Base-by-base conservation (phyloP, 345 rosid genomes). In the Pistacia vera region DNA sequence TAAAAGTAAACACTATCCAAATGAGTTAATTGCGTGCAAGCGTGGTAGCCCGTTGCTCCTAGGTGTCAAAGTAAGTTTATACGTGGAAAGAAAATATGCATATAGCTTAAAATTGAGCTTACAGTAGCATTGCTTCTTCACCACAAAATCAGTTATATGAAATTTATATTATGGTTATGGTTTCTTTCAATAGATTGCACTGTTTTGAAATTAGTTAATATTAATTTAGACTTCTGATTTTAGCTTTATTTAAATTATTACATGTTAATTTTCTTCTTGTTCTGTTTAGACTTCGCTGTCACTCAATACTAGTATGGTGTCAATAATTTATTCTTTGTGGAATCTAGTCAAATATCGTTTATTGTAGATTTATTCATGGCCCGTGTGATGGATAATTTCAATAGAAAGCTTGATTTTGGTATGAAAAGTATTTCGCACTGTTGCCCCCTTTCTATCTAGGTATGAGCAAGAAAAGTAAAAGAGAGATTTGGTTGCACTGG, bases 21-120 rank as follows among this genome's bases (percentile, higher is more conserved):
- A 96, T 74, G 98, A 96, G 89, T 85, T 96, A 78, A 84, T 96
- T 76, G 98, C 99, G 3, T 93, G 99, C 90, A 96, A 91, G 86
- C 95, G 90, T 73, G 99, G 99, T 28, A 96, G 99, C 68, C 98
- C 98, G 8, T 81, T 95, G 87, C 90, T 93, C 71, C 79, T 96
- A 73, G 99, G 99, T 70, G 93, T 96, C 68, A 96, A 93, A 81
- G 99, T 96, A 88, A 88, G 93, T 85, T 41, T 58, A 54, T 64
- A 38, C 60, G 22, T 58, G 67, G 66, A 55, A 61, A 49, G 66
- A 55, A 61, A 49, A 63, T 67, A 76, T 81, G 54, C 52, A 65
- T 68, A 13, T 62, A 61, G 28, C n/a, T 8, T 35, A 33, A 38
- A 52, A 33, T 76, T 7, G 35, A 68, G 25, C 11, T 71, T 56